Evolutionary conservation across 345 rosid genomes (phyloP), one percentile per base, ranked within the genome.

Genomic region (Salix caprea): DNA sequence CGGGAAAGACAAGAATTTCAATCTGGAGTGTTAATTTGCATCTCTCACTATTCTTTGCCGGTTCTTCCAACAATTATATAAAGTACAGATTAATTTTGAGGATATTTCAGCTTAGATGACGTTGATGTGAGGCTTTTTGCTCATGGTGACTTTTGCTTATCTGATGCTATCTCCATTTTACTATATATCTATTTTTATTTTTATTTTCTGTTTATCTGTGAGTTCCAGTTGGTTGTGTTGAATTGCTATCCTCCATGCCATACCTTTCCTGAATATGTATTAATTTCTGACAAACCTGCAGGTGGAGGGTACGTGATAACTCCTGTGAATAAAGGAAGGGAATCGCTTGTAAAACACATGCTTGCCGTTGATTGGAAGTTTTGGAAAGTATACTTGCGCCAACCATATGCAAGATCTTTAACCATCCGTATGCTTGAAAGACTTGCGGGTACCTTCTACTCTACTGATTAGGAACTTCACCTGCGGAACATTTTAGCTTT

Each of bases 241-340:
- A n/a, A 1, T 4, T 58, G 14, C 4, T n/a, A 58, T 58, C 28
- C 62, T 58, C 4, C 28, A 4, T 58, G 62, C 28, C 62, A 23
- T 58, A 9, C 24, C 62, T 60, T 21, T 60, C 67, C 10, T 24
- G 7, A 5, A 18, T 60, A 6, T 13, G 24, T 44, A 14, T 56
- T 24, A n/a, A 15, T 68, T 6, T 65, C 34, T 72, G 30, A n/a
- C 6, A 56, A 79, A 72, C 67, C 70, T 83, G 76, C 83, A 96
- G 99, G 99, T 87, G 97, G 97, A 70, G 99, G 99, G 67, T 96
- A 86, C 76, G 97, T 94, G 24, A 84, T 94, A 74, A 84, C 92
- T 78, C 99, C 98, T 1, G 81, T 84, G 44, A 82, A 82, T 83
- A 84, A 94, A 71, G 98, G 92, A 68, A 88, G 84, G 69, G 87